These are phyloP conservation scores for Wickerhamomyces sydowiorum DNA, from an alignment of 805 yeast genomes.

Conservation along the genomic window DNA sequence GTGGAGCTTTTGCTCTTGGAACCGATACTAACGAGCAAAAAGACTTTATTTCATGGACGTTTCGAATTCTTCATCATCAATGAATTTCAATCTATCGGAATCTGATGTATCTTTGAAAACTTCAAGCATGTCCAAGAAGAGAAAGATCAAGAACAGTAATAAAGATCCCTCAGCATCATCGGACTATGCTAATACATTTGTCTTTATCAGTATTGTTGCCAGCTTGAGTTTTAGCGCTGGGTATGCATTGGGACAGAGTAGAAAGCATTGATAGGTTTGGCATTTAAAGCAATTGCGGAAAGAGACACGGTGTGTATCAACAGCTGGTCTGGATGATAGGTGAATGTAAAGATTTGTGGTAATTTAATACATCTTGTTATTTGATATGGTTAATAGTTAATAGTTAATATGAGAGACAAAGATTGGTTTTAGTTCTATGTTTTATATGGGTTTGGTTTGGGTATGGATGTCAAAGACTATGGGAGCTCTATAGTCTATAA, in stretches of 20 bases:
- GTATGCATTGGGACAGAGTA: conserved; percentile 9
- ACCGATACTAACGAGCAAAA: not conserved
- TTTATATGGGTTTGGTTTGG: no score
- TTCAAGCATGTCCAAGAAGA: not conserved
- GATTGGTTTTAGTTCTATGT: no score
- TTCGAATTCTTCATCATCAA: not conserved
- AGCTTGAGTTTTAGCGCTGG: conserved; percentile 16
- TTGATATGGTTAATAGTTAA: no score
- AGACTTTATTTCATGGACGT: not conserved
- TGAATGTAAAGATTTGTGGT: no score
- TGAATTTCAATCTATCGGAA: not conserved
- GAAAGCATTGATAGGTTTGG: conserved; percentile 1
- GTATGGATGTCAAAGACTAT: no score
- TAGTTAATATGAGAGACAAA: no score
- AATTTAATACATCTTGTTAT: no score
- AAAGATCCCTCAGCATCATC: not conserved
- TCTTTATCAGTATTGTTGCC: conserved; percentile 7
- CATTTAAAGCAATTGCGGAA: not conserved
- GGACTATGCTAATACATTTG: not conserved
- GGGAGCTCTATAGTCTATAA: no score
- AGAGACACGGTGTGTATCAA: not conserved
- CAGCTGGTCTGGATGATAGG: not conserved
- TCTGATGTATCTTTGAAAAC: not conserved
- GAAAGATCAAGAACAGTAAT: not conserved
- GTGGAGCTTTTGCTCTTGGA: no score